Conservation (phyloP, 2,329 filamentous ascomycete species). For the Hypoxylon sp. region DNA sequence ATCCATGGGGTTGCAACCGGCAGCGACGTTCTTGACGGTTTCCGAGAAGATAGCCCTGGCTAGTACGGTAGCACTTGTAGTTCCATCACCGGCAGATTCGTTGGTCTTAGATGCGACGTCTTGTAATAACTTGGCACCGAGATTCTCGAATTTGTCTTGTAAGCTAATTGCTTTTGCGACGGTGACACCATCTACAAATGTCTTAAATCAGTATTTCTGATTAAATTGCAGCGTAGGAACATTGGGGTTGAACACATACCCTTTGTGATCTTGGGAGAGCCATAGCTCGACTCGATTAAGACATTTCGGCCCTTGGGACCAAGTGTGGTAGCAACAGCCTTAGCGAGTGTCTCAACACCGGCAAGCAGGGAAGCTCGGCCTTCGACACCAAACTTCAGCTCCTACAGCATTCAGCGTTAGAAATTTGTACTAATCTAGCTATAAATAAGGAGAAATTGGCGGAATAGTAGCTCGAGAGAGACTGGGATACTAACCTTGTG, state of each 20-base stretch:
- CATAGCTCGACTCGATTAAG: conserved; percentile 97
- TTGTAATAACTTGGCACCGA: conserved; percentile 95
- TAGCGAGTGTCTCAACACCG: conserved; percentile 97
- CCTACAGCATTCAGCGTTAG: conserved; percentile 67
- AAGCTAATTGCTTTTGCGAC: conserved; percentile 91
- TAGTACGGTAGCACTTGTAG: conserved; percentile 96
- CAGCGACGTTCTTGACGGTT: conserved; percentile 99
- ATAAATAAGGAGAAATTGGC: not conserved
- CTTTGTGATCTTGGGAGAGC: conserved; percentile 99
- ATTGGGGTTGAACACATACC: conserved; percentile 68
- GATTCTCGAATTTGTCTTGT: conserved; percentile 99
- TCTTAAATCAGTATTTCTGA: conserved; percentile 39
- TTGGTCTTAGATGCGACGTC: conserved; percentile 99
- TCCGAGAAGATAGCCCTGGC: conserved; percentile 99
- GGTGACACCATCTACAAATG: conserved; percentile 81
- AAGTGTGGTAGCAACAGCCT: conserved; percentile 94
- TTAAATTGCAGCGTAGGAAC: not conserved
- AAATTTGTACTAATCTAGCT: conserved; percentile 23
- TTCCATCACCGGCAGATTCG: conserved; percentile 98
- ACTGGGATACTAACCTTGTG: conserved; percentile 81
- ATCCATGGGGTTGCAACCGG: conserved; percentile 99
- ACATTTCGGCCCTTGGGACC: conserved; percentile 99
- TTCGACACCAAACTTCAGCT: conserved; percentile 98
- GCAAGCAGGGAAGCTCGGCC: conserved; percentile 88
- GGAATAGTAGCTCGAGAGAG: not conserved